These are phyloP conservation scores for Deuterostichococcus epilithicus DNA, from an alignment of 139 green algal species.

Conservation along the genomic window DNA sequence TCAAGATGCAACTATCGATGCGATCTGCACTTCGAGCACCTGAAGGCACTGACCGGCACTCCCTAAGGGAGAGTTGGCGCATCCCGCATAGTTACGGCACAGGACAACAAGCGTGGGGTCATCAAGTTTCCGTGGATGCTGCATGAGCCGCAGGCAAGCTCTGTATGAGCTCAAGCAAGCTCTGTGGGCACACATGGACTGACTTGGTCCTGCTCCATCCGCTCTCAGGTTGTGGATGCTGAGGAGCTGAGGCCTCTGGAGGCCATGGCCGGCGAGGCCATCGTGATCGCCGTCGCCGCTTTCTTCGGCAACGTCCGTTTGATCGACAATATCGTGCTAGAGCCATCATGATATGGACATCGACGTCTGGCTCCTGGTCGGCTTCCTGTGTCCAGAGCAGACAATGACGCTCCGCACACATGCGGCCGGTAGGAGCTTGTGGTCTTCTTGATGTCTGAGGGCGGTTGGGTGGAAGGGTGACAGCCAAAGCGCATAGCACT, in stretches of 20 bases:
- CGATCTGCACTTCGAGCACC: too few relatives aligned
- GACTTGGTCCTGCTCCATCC: neutral
- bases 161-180: neutral
- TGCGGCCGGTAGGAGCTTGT: too few relatives aligned
- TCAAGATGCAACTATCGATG: too few relatives aligned
- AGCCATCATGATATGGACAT: neutral
- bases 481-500: too few relatives aligned
- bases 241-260: conserved; percentile 51
- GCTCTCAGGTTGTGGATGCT: conserved; percentile 57
- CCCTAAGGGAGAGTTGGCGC: too few relatives aligned
- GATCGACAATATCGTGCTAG: conserved; percentile 89
- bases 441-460: too few relatives aligned
- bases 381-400: too few relatives aligned
- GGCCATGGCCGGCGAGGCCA: conserved; percentile 23
- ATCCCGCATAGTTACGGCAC: neutral
- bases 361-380: too few relatives aligned
- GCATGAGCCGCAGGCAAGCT: neutral
- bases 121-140: too few relatives aligned
- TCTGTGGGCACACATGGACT: neutral
- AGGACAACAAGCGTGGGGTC: neutral
- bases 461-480: too few relatives aligned
- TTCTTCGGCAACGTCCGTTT: conserved; percentile 84
- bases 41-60: too few relatives aligned
- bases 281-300: conserved; percentile 76
- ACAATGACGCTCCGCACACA: too few relatives aligned